These are phyloP conservation scores for Sclerotinia nivalis DNA, from an alignment of 2,329 filamentous ascomycete genomes.

Conservation along the genomic window DNA sequence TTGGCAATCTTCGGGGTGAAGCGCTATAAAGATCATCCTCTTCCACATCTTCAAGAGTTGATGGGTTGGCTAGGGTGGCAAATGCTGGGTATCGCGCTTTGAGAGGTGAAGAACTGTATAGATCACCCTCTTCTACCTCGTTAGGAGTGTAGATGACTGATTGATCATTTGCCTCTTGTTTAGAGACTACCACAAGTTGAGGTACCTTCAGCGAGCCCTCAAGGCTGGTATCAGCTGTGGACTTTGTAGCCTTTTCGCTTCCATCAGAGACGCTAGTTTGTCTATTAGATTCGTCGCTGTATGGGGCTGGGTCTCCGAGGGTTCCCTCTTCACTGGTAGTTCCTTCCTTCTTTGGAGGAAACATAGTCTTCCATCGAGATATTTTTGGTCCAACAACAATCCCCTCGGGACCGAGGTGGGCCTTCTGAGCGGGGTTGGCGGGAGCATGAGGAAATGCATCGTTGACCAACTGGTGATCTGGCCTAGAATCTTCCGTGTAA, in stretches of 20 bases:
- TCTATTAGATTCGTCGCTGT: not conserved
- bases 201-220: not conserved
- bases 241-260: accelerated
- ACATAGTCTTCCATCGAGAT: not conserved
- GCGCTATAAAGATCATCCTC: not conserved
- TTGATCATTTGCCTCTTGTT: not conserved
- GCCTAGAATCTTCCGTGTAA: no score
- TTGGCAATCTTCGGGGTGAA: not conserved
- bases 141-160: not conserved
- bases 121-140: not conserved
- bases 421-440: not conserved
- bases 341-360: not conserved
- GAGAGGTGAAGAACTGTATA: not conserved
- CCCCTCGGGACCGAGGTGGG: not conserved
- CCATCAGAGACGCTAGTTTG: not conserved
- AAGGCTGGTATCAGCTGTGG: not conserved
- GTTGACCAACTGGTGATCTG: no score
- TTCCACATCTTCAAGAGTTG: not conserved
- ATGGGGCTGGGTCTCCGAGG: no score
- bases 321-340: not conserved
- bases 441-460: not conserved
- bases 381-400: not conserved
- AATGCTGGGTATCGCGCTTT: not conserved
- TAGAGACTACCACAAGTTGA: no score
- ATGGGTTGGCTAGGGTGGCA: no score